Percentiles rank a stretch among this genome's conserved stretches.
Evolutionary conservation across 2,329 filamentous ascomycete species (phyloP).

Genomic region (Aureobasidium leucospermi): DNA sequence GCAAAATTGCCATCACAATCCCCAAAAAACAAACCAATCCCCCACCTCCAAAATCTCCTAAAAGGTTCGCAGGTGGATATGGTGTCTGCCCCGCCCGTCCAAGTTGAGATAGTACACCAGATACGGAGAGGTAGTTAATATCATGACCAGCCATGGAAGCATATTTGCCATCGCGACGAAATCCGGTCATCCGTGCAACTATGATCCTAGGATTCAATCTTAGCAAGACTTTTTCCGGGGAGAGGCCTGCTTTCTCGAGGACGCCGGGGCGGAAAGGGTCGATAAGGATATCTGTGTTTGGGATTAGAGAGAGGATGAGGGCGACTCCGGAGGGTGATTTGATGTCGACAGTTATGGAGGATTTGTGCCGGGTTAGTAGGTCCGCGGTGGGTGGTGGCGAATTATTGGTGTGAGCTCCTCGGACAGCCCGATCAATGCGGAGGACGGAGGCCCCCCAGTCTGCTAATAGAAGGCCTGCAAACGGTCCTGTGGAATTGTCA

Average conservation of each 20-base stretch:
- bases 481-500: constrained; percentile 55
- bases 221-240: constrained; percentile 58
- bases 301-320: constrained; percentile 59
- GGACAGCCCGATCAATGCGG: constrained; percentile 62
- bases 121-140: constrained; percentile 92
- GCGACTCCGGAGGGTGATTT: constrained; percentile 58
- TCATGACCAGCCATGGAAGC: constrained; percentile 86
- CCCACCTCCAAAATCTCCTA: constrained; percentile 88
- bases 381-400: constrained; percentile 51
- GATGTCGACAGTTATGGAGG: constrained; percentile 72
- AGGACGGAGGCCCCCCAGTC: constrained; percentile 85
- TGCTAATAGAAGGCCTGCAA: constrained; percentile 78
- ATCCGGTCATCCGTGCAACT: constrained; percentile 81
- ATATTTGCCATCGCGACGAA: constrained; percentile 80
- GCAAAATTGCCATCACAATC: constrained; percentile 70
- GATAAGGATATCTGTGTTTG: constrained; percentile 68
- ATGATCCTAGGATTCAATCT: constrained; percentile 67
- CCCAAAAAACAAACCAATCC: constrained; percentile 76
- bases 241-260: constrained; percentile 74
- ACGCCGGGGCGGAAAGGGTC: constrained; percentile 92
- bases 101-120: constrained; percentile 69
- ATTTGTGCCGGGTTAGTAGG: constrained; percentile 71
- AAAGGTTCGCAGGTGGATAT: constrained; percentile 71
- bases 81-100: constrained; percentile 64
- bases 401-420: constrained; percentile 29